Base-by-base conservation (phyloP, 2,329 filamentous ascomycete genomes). In the Chaetomiaceae sp. region DNA sequence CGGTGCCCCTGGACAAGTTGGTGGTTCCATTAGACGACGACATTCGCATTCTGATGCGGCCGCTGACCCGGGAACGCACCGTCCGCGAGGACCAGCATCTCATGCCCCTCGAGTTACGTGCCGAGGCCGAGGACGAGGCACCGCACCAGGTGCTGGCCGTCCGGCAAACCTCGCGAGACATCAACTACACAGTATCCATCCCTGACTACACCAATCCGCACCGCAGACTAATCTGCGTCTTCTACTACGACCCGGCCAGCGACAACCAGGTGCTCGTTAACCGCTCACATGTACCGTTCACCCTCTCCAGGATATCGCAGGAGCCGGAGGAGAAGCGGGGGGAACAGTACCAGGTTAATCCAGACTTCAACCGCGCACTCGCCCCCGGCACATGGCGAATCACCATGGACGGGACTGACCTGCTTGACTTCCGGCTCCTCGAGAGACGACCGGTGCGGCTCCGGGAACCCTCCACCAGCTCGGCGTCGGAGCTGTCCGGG, bases 221-320 rank as follows among this genome's bases (percentile, higher is more conserved):
- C 72, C 47, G 63, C 63, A 35, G 68, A 4, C 56, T 80, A n/a
- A 78, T 73, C 73, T 79, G 75, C 59, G 75, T 79, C 59, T 65
- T 81, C 29, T 80, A 79, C 55, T 80, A 79, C 54, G 74, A 80
- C 59, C 76, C 77, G 14, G 66, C 70, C 51, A 78, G 76, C 62
- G 76, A 80, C 58, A 73, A 74, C 59, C 70, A 78, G 54, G 76
- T 80, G 48, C 69, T 80, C 20, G 60, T 72, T 42, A 81, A 79
- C 60, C 69, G 68, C 47, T 78, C 76, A 14, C 73, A 79, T 30
- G 66, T 73, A 2, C 76, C 76, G 35, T 72, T 80, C 44, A 64
- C 65, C 19, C 64, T 81, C 24, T 67, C 69, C 17, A 67, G 71
- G 42, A 57, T 73, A 42, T 74, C 72, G 17, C 64, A 68, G 47